Evolutionary conservation across 1,284 basidiomycete genomes (phyloP), one percentile per base, ranked within the genome.

Genomic region (Stygiomarasmius scandens): DNA sequence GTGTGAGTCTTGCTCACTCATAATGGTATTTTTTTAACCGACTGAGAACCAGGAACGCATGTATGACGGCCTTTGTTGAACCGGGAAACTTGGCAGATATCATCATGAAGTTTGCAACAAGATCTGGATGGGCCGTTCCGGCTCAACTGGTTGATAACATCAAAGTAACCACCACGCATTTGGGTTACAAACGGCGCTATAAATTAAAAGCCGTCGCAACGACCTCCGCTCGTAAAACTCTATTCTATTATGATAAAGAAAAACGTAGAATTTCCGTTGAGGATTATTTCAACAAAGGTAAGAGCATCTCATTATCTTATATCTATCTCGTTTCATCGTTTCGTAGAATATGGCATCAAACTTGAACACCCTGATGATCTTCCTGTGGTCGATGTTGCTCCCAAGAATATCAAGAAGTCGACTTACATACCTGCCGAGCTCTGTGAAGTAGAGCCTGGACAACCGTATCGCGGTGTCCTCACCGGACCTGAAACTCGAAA

Each of bases 1-100:
- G 80, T 91, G 76, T 79, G 63, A 59, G 72, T 64, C n/a, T 23
- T 29, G 4, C 12, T 43, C 41, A 8, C 32, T 43, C 3, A 2
- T 49, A 49, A 16, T 29, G 1, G 2, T 10, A 48, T 22, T 16
- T 24, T 9, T 47, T 8, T 8, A 8, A 8, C 32, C 14, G 32
- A 34, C 32, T 14, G 8, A 14, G 32, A 8, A 8, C 23, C 49
- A 78, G 76, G 23, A 89, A 89, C 59, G 81, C 84, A 14, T 88
- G 86, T 66, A 87, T 87, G 81, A 83, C 86, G 0, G 87, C 87
- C 0, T 92, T 92, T 67, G 81, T 89, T 58, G 70, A 74, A 4
- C 81, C 85, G 0, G 85, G 85, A 0, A 87, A 84, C 55, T 74
- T 90, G 3, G 83, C 80, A 0, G 72, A 85, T 0, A 79, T 82